Conservation (phyloP, 2,329 filamentous ascomycete species). For the Leptographium lundbergii region DNA sequence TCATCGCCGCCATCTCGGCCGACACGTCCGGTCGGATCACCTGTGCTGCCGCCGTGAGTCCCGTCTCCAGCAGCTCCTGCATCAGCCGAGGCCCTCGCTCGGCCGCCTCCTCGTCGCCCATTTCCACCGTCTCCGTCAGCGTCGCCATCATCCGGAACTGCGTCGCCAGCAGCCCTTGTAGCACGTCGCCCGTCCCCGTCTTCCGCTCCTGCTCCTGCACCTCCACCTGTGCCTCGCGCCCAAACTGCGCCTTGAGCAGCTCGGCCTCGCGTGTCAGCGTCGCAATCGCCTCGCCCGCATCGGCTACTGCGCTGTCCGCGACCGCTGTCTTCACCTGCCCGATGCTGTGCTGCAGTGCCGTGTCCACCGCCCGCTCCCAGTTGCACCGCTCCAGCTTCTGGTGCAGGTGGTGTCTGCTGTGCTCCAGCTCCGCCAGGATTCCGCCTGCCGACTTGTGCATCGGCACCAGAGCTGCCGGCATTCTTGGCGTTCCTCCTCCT, state of each 20-base stretch:
- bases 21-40: constrained; percentile 73
- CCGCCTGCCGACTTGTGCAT: constrained; percentile 84
- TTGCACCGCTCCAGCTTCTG: constrained; percentile 67
- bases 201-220: constrained; percentile 75
- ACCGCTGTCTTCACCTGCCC: constrained; percentile 61
- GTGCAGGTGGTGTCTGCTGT: constrained; percentile 81
- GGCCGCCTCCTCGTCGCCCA: constrained; percentile 76
- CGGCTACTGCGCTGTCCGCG: constrained; percentile 45
- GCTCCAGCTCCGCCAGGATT: constrained; percentile 78
- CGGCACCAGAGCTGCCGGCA: constrained; percentile 55
- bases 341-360: constrained; percentile 74
- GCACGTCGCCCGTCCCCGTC: constrained; percentile 46
- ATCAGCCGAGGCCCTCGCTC: constrained; percentile 67
- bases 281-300: constrained; percentile 51
- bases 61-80: constrained; percentile 62
- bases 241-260: constrained; percentile 69
- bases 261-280: constrained; percentile 73
- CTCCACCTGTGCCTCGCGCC: constrained; percentile 63
- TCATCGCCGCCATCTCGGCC: constrained; percentile 22
- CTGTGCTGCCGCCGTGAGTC: constrained; percentile 62
- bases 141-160: constrained; percentile 87
- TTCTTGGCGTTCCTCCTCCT: constrained; percentile 32
- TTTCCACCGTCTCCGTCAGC: constrained; percentile 65
- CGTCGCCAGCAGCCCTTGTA: constrained; percentile 75
- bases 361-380: constrained; percentile 82